Conservation (phyloP, 2,329 filamentous ascomycete genomes). For the Botrytis sinoallii region DNA sequence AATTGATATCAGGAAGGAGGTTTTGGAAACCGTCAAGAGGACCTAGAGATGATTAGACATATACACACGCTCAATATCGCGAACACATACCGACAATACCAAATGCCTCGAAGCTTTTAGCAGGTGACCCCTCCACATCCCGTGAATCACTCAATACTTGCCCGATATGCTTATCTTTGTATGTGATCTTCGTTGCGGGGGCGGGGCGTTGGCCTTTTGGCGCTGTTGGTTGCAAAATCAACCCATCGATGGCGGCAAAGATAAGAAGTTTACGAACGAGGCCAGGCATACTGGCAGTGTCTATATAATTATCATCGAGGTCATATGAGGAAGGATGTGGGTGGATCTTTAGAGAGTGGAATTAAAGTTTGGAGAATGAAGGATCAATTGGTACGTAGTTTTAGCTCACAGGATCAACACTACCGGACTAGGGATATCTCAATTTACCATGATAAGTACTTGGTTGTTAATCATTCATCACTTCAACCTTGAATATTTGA, state of each 20-base stretch:
- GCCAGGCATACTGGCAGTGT: conserved; percentile 36
- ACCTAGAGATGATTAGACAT: conserved; percentile 50
- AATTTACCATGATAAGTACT: background rate
- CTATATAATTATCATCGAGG: conserved; percentile 27
- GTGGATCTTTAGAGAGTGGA: background rate
- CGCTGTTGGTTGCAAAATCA: conserved; percentile 37
- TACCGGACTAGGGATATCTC: background rate
- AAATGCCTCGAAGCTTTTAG: conserved; percentile 38
- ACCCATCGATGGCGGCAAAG: conserved; percentile 38
- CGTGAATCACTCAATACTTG: conserved; percentile 25
- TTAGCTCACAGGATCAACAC: conserved; percentile 15
- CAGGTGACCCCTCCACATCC: conserved; percentile 19
- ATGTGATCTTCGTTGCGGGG: conserved; percentile 35
- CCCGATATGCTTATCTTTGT: conserved; percentile 33
- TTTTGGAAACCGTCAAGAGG: conserved; percentile 76
- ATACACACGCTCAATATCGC: background rate
- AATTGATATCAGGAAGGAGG: conserved; percentile 83
- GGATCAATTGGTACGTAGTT: background rate
- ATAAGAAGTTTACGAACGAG: conserved; percentile 38
- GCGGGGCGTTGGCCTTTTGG: conserved; percentile 33
- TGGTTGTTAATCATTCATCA: background rate
- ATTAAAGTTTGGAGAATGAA: conserved; percentile 11
- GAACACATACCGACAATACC: conserved; percentile 38
- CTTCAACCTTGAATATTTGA: background rate
- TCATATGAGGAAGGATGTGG: background rate